Evolutionary conservation across 768 basidiomycete species (phyloP).

Genomic region (Amanita polypyramis): DNA sequence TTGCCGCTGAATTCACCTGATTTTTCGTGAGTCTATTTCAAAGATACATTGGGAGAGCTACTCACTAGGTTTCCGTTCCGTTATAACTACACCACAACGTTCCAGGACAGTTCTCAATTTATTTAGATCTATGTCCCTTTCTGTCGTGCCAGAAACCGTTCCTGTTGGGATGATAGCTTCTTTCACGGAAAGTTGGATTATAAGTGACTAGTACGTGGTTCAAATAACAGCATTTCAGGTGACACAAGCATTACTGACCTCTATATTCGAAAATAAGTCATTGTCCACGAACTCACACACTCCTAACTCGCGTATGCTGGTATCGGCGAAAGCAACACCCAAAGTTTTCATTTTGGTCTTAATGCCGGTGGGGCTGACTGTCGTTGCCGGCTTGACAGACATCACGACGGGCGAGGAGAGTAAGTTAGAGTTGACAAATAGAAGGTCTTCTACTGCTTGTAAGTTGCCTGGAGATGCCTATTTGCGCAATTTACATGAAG

Average conservation of each 20-base stretch:
- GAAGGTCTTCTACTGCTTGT: constrained; percentile 67
- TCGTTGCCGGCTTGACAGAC: constrained; percentile 68
- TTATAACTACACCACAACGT: constrained; percentile 82
- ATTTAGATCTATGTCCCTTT: constrained; percentile 79
- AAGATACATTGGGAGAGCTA: not conserved
- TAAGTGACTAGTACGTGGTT: constrained; percentile 56
- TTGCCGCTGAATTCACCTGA: constrained; percentile 78
- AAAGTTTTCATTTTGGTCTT: constrained; percentile 62
- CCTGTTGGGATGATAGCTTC: constrained; percentile 81
- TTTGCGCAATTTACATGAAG: not conserved
- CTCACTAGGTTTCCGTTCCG: constrained; percentile 81
- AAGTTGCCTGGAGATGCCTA: constrained; percentile 58
- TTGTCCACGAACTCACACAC: constrained; percentile 90
- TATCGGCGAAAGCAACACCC: constrained; percentile 89
- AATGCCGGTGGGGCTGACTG: constrained; percentile 28
- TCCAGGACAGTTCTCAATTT: constrained; percentile 84
- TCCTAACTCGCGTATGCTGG: constrained; percentile 75
- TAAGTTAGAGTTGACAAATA: constrained; percentile 78
- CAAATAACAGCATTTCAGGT: not conserved
- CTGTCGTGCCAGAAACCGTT: constrained; percentile 60
- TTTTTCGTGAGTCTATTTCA: not conserved
- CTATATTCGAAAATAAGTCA: constrained; percentile 90
- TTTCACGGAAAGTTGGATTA: constrained; percentile 96
- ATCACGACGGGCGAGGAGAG: constrained; percentile 80
- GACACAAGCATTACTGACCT: constrained; percentile 36